A percentile compares a stretch with the other conserved stretches of the same genome.
Conservation (phyloP, 352 stramenopile genomes). For the Pythium apleroticum region DNA sequence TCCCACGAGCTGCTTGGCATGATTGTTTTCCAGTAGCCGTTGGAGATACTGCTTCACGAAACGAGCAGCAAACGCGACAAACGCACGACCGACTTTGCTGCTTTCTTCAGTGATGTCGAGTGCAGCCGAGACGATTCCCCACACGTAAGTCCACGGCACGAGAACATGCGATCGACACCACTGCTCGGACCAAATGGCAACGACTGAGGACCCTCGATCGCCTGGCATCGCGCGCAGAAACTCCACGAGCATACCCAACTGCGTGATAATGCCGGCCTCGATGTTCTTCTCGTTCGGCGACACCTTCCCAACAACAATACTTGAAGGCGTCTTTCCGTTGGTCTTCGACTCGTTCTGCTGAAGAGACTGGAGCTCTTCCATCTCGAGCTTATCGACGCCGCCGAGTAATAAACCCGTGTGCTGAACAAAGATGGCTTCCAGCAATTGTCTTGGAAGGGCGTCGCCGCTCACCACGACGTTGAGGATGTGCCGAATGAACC, state of each 20-base stretch:
- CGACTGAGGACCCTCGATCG: conserved; percentile 28
- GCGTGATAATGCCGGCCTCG: conserved; percentile 24
- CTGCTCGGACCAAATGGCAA: conserved; percentile 46
- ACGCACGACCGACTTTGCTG: conserved; percentile 3
- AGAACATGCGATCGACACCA: conserved; percentile 31
- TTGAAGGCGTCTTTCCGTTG: neutral
- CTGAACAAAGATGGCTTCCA: conserved; percentile 34
- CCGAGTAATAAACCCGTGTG: conserved; percentile 62
- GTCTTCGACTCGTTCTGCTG: neutral
- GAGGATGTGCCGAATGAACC: conserved; percentile 73
- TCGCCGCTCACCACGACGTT: conserved; percentile 36
- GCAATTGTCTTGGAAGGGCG: neutral
- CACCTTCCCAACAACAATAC: conserved; percentile 18
- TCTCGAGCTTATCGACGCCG: conserved; percentile 26
- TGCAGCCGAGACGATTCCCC: conserved; percentile 26
- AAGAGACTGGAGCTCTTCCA: conserved; percentile 19
- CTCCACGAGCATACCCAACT: conserved; percentile 23
- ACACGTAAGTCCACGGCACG: conserved; percentile 49
- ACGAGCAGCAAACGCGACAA: conserved; percentile 10
- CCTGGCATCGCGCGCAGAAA: conserved; percentile 11
- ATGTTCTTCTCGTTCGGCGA: conserved; percentile 30
- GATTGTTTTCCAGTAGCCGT: neutral
- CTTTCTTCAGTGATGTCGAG: neutral
- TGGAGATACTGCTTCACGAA: conserved; percentile 15
- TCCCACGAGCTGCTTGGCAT: conserved; percentile 2